Base-by-base conservation (phyloP, 2,329 filamentous ascomycete species). In the Talaromyces pinophilus region DNA sequence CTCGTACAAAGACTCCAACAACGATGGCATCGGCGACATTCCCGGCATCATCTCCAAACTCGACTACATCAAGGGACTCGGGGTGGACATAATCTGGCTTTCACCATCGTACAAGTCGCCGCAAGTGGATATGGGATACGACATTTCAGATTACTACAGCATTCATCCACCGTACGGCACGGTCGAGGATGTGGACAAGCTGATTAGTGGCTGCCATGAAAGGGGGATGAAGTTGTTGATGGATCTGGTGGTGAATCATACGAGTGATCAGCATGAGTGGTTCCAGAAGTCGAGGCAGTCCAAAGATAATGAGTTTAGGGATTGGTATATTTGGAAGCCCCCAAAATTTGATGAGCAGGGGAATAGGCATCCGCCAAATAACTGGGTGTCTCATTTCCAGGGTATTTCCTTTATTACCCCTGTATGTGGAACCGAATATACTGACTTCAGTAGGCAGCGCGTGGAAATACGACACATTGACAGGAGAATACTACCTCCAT, bases 231-330 rank as follows among this genome's bases (percentile, higher is more conserved):
- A 86, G 70, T 78, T 93, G 11, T 87, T 93, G 65, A 84, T 93
- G 67, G 90, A 93, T 72, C 81, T 93, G 2, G 91, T 93, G 1
- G 85, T 93, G 68, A 94, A 93, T 70, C 91, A 94, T 74, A 92
- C 90, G 0, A 90, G 87, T 2, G 86, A 90, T 69, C 83, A 91
- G 74, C 88, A 92, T 71, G 82, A 83, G 3, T 93, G 90, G 90
- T 92, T 92, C 77, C 82, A 86, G 59, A 85, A 91, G 72, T 90
- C 87, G 1, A 82, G 87, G 62, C 81, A 86, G 61, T 85, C 84
- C 42, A 87, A 85, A 66, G 81, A 85, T 69, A 89, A 82, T 72
- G 82, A 87, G 10, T 90, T 90, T 73, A 82, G 89, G 1, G 84
- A 90, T 74, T 92, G 89, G 88, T 91, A 90, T 71, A 85, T 88